Percentiles rank a stretch among this genome's conserved stretches.
Evolutionary conservation across 345 rosid genomes (phyloP).

Genomic region (Nephelium lappaceum): DNA sequence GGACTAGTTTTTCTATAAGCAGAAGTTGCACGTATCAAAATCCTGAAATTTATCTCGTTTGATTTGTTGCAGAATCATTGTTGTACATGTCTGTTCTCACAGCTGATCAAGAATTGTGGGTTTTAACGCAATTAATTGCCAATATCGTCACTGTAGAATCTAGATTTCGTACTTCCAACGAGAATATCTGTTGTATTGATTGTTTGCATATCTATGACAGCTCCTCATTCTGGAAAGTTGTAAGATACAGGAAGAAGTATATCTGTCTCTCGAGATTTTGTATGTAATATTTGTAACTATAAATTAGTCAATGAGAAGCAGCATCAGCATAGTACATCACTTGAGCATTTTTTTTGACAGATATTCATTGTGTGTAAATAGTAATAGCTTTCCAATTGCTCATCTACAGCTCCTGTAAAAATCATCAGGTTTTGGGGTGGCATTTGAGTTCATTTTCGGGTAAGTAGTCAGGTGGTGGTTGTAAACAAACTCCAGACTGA

Average conservation of each 20-base stretch:
- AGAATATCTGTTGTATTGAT: constrained; percentile 20
- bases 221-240: constrained; percentile 27
- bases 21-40: background rate
- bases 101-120: constrained; percentile 28
- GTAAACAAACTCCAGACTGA: too few relatives aligned
- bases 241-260: constrained; percentile 9
- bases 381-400: too few relatives aligned
- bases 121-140: constrained; percentile 25
- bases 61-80: constrained; percentile 40
- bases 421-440: background rate
- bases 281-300: constrained; percentile 45
- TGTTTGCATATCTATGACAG: constrained; percentile 1
- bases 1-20: background rate
- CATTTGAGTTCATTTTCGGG: background rate
- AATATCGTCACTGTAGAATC: background rate
- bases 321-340: constrained; percentile 12
- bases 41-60: constrained; percentile 8
- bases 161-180: constrained; percentile 6
- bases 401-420: background rate
- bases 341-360: background rate
- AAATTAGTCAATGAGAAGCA: constrained; percentile 45
- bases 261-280: constrained; percentile 42
- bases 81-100: constrained; percentile 44
- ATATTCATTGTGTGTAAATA: background rate
- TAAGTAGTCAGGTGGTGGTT: too few relatives aligned